Base-by-base conservation (phyloP, 1,284 basidiomycete genomes). In the Ustilago shanxiensis region DNA sequence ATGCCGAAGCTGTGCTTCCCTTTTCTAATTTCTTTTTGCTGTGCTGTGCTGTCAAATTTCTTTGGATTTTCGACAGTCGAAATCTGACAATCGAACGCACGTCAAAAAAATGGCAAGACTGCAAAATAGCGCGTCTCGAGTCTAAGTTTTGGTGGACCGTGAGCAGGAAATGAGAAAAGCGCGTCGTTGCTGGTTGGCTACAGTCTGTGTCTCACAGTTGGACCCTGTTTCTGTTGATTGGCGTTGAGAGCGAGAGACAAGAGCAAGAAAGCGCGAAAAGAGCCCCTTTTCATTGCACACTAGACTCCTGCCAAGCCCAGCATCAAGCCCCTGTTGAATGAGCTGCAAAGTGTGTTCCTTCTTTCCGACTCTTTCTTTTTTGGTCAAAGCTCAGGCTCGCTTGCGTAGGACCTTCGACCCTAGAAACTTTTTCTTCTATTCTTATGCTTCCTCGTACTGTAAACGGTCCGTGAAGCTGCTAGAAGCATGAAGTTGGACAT, bases 371-470 rank as follows among this genome's bases (percentile, higher is more conserved):
- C 20, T 16, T 28, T 60, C 20, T 44, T 22, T 53, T 44, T 26
- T 31, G 1, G 37, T 20, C 16, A 9, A n/a, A 20, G 10, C 28
- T 1, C 14, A 20, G 20, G 31, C 54, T 52, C 45, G 53, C 28
- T 20, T 55, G 39, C 44, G 4, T 44, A 20, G 5, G 41, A n/a
- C 1, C n/a, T n/a, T 44, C 20, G 33, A 35, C 28, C 50, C 50
- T 37, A 61, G 54, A 61, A 61, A 47, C 50, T 53, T 53, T 45
- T 33, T 39, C 10, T 13, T 39, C n/a, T n/a, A n/a, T 24, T n/a
- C 31, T 33, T 9, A 20, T 16, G 20, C n/a, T 20, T 6, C 41
- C n/a, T 44, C 6, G 41, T n/a, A 44, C 14, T 18, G 41, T 26
- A 13, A 11, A 26, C 13, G 14, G 20, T 10, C 24, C 5, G 47